Conservation (phyloP, 495 filamentous ascomycete genomes). For the Physcia stellaris region DNA sequence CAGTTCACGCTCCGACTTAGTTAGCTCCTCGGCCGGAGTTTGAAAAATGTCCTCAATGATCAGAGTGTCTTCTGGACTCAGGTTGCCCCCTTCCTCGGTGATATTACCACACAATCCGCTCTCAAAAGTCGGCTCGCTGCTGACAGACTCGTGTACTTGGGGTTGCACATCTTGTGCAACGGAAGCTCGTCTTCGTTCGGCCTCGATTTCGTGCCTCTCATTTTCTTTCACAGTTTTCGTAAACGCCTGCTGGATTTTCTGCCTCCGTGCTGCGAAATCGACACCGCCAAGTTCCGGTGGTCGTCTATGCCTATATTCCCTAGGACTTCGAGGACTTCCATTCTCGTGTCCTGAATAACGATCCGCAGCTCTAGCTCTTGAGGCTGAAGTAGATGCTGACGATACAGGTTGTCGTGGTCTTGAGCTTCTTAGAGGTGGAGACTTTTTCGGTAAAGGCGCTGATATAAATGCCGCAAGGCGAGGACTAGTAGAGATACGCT, state of each 20-base stretch:
- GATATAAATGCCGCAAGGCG: slow-evolving; percentile 53
- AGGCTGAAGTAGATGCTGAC: slow-evolving; percentile 49
- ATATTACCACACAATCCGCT: neutral
- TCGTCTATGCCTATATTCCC: slow-evolving; percentile 27
- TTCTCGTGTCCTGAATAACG: slow-evolving; percentile 30
- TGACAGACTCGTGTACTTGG: slow-evolving; percentile 24
- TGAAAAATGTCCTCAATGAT: slow-evolving; percentile 3
- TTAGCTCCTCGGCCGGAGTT: slow-evolving; percentile 8
- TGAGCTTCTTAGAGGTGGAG: slow-evolving; percentile 70
- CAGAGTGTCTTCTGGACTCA: slow-evolving; percentile 3
- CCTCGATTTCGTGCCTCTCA: slow-evolving; percentile 41
- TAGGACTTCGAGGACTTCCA: slow-evolving; percentile 20
- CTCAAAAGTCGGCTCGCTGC: slow-evolving; percentile 14
- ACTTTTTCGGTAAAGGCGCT: slow-evolving; percentile 45
- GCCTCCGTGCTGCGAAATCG: slow-evolving; percentile 64
- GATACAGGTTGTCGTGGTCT: slow-evolving; percentile 69
- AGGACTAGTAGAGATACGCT: slow-evolving; percentile 26
- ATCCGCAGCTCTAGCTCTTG: slow-evolving; percentile 45
- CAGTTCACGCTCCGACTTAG: slow-evolving; percentile 12
- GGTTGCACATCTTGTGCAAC: slow-evolving; percentile 26
- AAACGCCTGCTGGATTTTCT: slow-evolving; percentile 67
- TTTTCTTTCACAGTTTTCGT: slow-evolving; percentile 61
- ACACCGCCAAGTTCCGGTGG: slow-evolving; percentile 51
- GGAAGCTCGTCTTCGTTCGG: slow-evolving; percentile 23
- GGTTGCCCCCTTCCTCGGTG: slow-evolving; percentile 15